Evolutionary conservation across 2,329 filamentous ascomycete genomes (phyloP).

Genomic region (Cladophialophora bantiana): DNA sequence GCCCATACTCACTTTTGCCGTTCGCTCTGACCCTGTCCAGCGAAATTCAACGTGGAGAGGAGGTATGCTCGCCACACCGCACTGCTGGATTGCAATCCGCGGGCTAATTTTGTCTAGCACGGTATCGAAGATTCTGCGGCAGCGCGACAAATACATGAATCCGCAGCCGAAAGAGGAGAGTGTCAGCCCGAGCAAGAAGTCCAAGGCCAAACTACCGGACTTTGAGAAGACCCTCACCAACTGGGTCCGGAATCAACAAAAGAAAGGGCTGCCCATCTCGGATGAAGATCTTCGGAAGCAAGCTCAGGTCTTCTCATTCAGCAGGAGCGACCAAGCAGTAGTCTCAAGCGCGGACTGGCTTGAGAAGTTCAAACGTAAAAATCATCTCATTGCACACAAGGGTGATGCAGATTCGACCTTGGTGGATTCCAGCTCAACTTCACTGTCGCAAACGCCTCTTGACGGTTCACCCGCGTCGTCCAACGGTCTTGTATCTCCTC

Average conservation of each 20-base stretch:
- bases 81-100: conserved; percentile 9
- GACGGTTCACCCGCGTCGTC: conserved; percentile 78
- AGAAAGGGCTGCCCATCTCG: conserved; percentile 62
- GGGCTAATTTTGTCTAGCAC: conserved; percentile 66
- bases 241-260: conserved; percentile 83
- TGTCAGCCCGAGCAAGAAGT: conserved; percentile 79
- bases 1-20: conserved; percentile 13
- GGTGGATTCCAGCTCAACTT: conserved; percentile 59
- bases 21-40: conserved; percentile 55
- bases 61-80: conserved; percentile 67
- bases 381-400: conserved; percentile 67
- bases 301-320: conserved; percentile 39
- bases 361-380: conserved; percentile 94
- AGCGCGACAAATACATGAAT: conserved; percentile 92
- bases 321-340: conserved; percentile 39
- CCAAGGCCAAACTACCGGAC: conserved; percentile 85
- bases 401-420: conserved; percentile 53
- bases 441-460: conserved; percentile 67
- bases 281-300: conserved; percentile 41
- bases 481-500: conserved; percentile 69
- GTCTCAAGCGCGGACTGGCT: conserved; percentile 76
- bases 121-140: conserved; percentile 94
- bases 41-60: conserved; percentile 93
- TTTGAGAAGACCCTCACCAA: conserved; percentile 89
- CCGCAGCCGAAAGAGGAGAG: conserved; percentile 67